Base-by-base conservation (phyloP, 2,329 filamentous ascomycete species). In the Sporothrix mexicana region DNA sequence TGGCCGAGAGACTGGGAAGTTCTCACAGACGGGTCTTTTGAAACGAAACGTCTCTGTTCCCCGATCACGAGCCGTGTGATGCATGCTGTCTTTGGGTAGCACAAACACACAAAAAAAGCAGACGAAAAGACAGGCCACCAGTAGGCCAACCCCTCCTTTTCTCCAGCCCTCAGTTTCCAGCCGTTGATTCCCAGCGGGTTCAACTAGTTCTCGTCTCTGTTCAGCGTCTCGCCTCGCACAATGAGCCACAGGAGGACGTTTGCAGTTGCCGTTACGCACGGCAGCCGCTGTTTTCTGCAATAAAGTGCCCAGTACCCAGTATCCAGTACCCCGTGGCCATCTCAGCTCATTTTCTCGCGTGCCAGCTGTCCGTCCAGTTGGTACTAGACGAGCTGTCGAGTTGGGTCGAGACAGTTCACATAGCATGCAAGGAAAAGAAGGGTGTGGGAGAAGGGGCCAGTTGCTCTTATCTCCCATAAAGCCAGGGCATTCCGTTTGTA, bases 21-120 rank as follows among this genome's bases (percentile, higher is more conserved):
- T 43, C 20, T 66, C 41, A n/a, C 41, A 66, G 20, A 66, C 61
- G 61, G 61, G 47, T 47, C 23, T 36, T 36, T 13, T 67, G 64
- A 67, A 67, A 49, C 45, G 47, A 67, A 67, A 67, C 64, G 64
- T 51, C 64, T 51, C 23, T 67, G 20, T 5, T 51, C 20, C 25
- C 64, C 64, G 45, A 67, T 36, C 64, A 67, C 64, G 64, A 67
- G 64, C 45, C 64, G 43, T 49, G 43, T 67, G 43, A 20, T 51
- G 64, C 45, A 51, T 49, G 45, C 20, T 51, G 64, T 36, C 61
- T 45, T 41, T 23, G 61, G n/a, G 64, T 49, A 30, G 64, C 15
- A 67, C 64, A 36, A 51, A 36, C 30, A 5, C 30, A 36, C 30
- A 36, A 4, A 36, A 36, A 36, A 36, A 36, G 30, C 3, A 36